These are phyloP conservation scores for Xenosphaeropsis pyriputrescens DNA, from an alignment of 2,329 filamentous ascomycete genomes.

Conservation along the genomic window DNA sequence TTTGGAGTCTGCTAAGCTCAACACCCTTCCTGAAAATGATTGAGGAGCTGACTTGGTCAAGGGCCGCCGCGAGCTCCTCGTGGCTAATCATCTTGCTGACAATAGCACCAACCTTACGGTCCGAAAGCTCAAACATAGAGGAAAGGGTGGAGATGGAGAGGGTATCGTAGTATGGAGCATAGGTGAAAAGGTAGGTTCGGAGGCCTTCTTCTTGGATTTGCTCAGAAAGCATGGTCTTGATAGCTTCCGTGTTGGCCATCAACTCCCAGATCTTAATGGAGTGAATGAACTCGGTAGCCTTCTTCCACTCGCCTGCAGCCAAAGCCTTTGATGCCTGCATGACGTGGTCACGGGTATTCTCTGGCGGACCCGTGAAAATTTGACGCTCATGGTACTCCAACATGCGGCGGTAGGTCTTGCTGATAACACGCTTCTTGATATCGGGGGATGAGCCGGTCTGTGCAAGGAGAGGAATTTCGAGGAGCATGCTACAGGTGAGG, in stretches of 20 bases:
- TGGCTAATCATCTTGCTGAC: constrained; percentile 99
- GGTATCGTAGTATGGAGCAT: constrained; percentile 98
- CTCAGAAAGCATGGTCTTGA: constrained; percentile 93
- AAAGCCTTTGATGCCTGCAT: constrained; percentile 98
- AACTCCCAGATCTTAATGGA: constrained; percentile 99
- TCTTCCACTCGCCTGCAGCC: constrained; percentile 97
- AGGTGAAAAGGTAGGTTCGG: constrained; percentile 97
- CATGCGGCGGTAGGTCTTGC: constrained; percentile 98
- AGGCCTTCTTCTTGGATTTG: constrained; percentile 99
- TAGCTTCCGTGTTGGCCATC: constrained; percentile 81
- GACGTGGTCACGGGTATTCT: constrained; percentile 97
- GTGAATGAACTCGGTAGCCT: constrained; percentile 83
- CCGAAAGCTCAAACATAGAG: constrained; percentile 87
- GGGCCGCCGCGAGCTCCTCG: constrained; percentile 88
- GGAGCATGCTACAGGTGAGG: constrained; percentile 96
- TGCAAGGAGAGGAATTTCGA: constrained; percentile 92
- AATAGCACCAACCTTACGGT: constrained; percentile 84
- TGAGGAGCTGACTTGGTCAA: constrained; percentile 93
- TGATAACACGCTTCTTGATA: constrained; percentile 93
- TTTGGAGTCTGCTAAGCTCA: constrained; percentile 90
- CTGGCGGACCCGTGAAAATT: constrained; percentile 94
- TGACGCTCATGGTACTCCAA: constrained; percentile 98
- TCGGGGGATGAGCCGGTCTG: constrained; percentile 95
- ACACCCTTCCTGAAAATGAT: constrained; percentile 99
- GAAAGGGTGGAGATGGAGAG: constrained; percentile 75